Conservation (phyloP, 2,329 filamentous ascomycete species). For the Claviceps humidiphila region DNA sequence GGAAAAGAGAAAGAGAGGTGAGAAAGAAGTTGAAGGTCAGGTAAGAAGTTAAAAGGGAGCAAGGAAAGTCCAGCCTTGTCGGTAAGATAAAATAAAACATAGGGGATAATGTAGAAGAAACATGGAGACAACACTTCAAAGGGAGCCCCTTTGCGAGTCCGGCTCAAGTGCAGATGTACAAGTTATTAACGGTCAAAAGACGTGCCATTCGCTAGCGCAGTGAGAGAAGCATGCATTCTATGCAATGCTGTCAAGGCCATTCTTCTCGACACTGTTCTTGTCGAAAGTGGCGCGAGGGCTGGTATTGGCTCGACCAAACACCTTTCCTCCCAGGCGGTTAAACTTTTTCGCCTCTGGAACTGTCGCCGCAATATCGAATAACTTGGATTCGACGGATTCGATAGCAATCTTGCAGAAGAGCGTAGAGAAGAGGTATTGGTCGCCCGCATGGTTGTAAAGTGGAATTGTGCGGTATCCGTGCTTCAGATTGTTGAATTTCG, state of each 20-base stretch:
- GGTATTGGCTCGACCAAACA: constrained; percentile 41
- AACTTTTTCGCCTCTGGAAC: constrained; percentile 35
- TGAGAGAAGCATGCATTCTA: constrained; percentile 3
- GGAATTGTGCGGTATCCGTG: constrained; percentile 89
- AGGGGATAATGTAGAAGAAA: background rate
- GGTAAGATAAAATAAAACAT: background rate
- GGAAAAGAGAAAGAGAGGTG: background rate
- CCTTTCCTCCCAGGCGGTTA: constrained; percentile 42
- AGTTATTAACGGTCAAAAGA: background rate
- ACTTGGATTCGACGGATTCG: constrained; percentile 41
- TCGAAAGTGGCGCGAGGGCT: constrained; percentile 41
- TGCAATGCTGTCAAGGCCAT: constrained; percentile 27
- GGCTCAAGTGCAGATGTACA: background rate
- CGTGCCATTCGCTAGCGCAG: background rate
- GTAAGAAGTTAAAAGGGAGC: background rate
- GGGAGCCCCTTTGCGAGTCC: too few relatives aligned
- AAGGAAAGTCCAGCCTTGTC: constrained; percentile 3
- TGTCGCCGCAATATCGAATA: constrained; percentile 35
- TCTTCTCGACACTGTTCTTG: constrained; percentile 34
- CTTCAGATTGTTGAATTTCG: constrained; percentile 78
- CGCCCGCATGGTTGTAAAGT: constrained; percentile 74
- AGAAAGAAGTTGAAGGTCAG: background rate
- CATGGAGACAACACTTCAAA: background rate
- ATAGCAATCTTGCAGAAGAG: constrained; percentile 80
- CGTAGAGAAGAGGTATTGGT: constrained; percentile 89